Evolutionary conservation across 306 rosid genomes (phyloP).

Genomic region (Bauhinia variegata): DNA sequence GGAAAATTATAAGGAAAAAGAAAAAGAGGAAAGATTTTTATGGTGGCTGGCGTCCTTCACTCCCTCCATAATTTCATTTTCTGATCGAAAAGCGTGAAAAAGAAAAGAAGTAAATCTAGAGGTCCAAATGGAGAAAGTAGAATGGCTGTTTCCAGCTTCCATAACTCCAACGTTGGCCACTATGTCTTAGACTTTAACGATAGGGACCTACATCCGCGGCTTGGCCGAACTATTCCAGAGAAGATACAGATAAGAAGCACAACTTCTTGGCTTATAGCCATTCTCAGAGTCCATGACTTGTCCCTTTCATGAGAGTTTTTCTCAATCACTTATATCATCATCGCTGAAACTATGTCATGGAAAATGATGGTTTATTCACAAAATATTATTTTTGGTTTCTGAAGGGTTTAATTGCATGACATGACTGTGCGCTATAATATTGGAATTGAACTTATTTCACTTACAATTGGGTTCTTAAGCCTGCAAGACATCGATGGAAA

Average conservation of each 20-base stretch:
- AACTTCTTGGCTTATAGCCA: not conserved
- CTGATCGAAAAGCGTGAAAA: no score
- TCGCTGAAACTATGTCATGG: no score
- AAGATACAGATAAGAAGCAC: slow-evolving; percentile 34
- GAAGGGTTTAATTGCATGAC: no score
- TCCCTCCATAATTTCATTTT: slow-evolving; percentile 2
- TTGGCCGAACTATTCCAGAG: slow-evolving; percentile 27
- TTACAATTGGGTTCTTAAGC: no score
- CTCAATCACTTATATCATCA: no score
- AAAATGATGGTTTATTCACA: no score
- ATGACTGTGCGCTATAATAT: no score
- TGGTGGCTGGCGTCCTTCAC: not conserved
- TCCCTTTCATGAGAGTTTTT: not conserved
- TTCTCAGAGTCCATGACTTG: no score
- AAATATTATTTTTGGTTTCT: no score
- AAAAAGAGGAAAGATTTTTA: not conserved
- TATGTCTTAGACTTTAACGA: slow-evolving; percentile 9
- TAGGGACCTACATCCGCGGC: slow-evolving; percentile 27
- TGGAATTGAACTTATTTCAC: no score
- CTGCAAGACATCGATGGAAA: no score
- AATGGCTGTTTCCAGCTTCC: slow-evolving; percentile 11
- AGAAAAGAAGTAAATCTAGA: no score
- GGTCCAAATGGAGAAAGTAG: not conserved
- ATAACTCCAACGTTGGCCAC: slow-evolving; percentile 4
- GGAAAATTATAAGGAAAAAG: not conserved